These are phyloP conservation scores for Talaromyces sp. DNA, from an alignment of 2,329 filamentous ascomycete species.

Conservation along the genomic window DNA sequence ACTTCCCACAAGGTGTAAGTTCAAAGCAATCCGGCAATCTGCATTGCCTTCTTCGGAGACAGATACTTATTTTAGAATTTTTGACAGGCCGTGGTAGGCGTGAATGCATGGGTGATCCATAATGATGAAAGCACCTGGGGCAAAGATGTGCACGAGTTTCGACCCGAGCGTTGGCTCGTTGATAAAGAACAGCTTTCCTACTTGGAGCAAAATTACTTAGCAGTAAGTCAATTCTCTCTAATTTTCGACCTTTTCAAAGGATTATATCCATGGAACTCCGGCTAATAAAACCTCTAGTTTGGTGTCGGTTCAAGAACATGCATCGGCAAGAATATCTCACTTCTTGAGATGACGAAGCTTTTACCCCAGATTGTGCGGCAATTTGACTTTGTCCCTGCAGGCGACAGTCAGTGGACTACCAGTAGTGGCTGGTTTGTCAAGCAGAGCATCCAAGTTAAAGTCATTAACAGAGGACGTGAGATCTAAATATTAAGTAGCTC, in stretches of 20 bases:
- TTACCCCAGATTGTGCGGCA: neutral
- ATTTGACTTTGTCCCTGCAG: neutral
- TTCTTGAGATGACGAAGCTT: conserved; percentile 7
- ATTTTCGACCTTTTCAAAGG: too few relatives aligned
- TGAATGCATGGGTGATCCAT: conserved; percentile 25
- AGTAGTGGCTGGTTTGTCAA: neutral
- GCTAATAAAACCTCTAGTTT: neutral
- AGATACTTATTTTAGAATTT: too few relatives aligned
- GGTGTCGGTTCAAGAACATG: conserved; percentile 2
- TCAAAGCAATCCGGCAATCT: neutral
- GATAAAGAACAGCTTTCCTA: neutral
- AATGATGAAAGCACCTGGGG: conserved; percentile 17
- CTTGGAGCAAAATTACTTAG: neutral
- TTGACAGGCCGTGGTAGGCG: conserved; percentile 19
- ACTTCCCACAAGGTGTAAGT: conserved; percentile 14
- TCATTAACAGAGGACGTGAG: neutral
- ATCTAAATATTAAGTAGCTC: too few relatives aligned
- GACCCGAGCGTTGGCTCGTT: conserved; percentile 21
- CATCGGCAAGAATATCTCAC: conserved; percentile 3
- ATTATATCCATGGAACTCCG: neutral
- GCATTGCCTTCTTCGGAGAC: too few relatives aligned
- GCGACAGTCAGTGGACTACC: neutral
- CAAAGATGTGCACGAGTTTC: conserved; percentile 18
- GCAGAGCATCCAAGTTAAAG: neutral
- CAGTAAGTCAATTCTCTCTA: neutral